Conservation (phyloP, 306 rosid genomes). For the Prunus kanzakura region DNA sequence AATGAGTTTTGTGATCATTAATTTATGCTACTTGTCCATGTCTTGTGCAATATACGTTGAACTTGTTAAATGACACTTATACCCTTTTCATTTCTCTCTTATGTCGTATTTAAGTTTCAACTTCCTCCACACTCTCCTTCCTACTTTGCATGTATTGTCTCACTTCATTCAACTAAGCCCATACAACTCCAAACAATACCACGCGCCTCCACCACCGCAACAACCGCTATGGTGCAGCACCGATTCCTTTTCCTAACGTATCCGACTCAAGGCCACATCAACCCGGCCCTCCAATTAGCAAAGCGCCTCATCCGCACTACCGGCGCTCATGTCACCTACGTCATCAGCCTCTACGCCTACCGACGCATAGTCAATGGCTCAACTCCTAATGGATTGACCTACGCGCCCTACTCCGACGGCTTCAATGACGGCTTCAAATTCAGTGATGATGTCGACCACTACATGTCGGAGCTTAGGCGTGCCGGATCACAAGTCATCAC, state of each 20-base stretch:
- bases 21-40: no score
- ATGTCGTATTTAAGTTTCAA: no score
- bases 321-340: conserved; percentile 25
- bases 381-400: conserved; percentile 10
- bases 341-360: background rate
- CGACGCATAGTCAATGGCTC: conserved; percentile 14
- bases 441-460: no score
- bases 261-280: conserved; percentile 29
- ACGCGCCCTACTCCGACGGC: background rate
- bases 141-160: no score
- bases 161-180: background rate
- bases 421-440: no score
- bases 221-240: background rate
- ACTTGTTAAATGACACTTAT: no score
- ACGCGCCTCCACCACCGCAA: background rate
- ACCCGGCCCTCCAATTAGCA: conserved; percentile 35
- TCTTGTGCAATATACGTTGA: no score
- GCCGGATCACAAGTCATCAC: no score
- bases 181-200: background rate
- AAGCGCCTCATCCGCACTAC: conserved; percentile 20
- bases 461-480: no score
- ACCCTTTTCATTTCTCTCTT: no score
- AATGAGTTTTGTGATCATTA: no score
- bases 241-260: conserved; percentile 16
- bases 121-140: no score